Conservation (phyloP, 1,284 basidiomycete genomes). For the Takashimella koratensis region DNA sequence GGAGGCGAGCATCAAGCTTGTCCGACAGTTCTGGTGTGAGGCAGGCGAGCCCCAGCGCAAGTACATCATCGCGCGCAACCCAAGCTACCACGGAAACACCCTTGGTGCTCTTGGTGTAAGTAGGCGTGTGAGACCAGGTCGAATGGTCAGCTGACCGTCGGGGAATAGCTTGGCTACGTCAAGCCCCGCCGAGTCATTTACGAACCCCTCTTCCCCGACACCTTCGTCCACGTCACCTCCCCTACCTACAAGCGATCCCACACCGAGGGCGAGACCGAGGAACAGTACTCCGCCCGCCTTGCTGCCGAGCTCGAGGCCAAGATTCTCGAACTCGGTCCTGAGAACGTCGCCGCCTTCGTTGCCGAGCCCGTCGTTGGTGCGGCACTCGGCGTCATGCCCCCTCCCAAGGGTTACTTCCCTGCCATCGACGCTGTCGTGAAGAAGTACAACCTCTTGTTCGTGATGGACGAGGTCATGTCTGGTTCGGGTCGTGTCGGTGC, state of each 20-base stretch:
- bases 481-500: constrained; percentile 75
- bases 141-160: neutral
- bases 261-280: constrained; percentile 64
- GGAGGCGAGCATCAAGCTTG: constrained; percentile 33
- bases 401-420: constrained; percentile 43
- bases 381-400: constrained; percentile 58
- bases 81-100: constrained; percentile 83
- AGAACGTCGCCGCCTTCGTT: constrained; percentile 58
- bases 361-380: constrained; percentile 61
- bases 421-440: constrained; percentile 79
- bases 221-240: constrained; percentile 50
- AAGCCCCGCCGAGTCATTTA: constrained; percentile 48
- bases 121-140: neutral
- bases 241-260: constrained; percentile 73
- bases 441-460: constrained; percentile 75
- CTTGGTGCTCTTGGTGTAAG: constrained; percentile 50
- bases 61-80: constrained; percentile 72
- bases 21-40: constrained; percentile 54
- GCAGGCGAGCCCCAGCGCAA: constrained; percentile 63
- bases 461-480: constrained; percentile 80
- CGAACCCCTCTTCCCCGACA: constrained; percentile 54
- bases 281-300: constrained; percentile 69
- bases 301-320: constrained; percentile 76
- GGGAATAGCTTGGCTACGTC: constrained; percentile 21
- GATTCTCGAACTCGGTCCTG: constrained; percentile 71